Base-by-base conservation (phyloP, 768 basidiomycete species). In the Panellus pusillus region DNA sequence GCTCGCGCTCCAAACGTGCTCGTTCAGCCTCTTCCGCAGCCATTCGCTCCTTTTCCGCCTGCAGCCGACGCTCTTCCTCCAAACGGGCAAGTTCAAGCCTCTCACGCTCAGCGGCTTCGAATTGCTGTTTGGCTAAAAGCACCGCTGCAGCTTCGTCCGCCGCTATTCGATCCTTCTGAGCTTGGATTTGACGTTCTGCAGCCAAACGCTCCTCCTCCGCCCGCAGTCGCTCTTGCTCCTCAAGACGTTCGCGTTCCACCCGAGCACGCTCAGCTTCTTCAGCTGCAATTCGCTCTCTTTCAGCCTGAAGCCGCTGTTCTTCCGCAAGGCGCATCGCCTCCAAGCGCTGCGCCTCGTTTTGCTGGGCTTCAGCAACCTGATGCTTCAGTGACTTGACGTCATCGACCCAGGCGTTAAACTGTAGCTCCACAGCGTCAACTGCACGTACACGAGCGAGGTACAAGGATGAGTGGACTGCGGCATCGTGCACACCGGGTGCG, bases 361-460 rank as follows among this genome's bases (percentile, higher is more conserved):
- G 70, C 48, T 74, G 69, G 2, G 77, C 74, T 28, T 77, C 74
- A 20, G 68, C 53, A 41, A 83, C 63, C 44, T 72, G 66, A 35
- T 70, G 65, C 45, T 72, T 70, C 32, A 83, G 72, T 35, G 71
- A 54, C 17, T 71, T 70, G 20, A 73, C 55, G 52, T 72, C 72
- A 51, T 81, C 76, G 37, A 72, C 65, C 80, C 82, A 88, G 1
- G 70, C 65, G 35, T 68, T 74, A 44, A 82, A 69, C 38, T 72
- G 74, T 15, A 73, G 55, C 57, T 84, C 81, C 0, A 75, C 69
- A 55, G 83, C 79, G 60, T 84, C 77, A 14, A 81, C 71, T 7
- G 74, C 72, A 50, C 75, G 72, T 39, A 70, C 68, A 40, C 87
- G 78, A 12, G 82, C 66, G 17, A 72, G 66, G 50, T 80, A 75